Conservation (phyloP, 345 rosid genomes). For the Carallia brachiata region DNA sequence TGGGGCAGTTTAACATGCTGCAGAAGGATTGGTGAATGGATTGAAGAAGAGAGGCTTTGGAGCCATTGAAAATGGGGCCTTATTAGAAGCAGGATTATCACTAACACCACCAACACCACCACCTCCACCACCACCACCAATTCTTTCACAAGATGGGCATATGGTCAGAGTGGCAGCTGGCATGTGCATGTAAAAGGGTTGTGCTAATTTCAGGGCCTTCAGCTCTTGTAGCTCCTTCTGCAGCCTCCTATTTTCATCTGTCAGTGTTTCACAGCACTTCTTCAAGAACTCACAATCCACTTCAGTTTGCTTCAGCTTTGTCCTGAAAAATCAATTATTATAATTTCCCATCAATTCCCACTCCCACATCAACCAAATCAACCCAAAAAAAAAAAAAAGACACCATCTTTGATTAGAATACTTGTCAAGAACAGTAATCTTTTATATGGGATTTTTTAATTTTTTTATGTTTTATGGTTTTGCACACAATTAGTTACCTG, state of each 20-base stretch:
- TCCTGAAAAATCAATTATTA: conserved; percentile 13
- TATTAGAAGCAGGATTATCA: conserved; percentile 22
- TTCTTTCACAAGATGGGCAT: conserved; percentile 51
- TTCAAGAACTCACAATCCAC: conserved; percentile 31
- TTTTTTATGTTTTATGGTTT: conserved; percentile 2
- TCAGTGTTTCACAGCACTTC: conserved; percentile 28
- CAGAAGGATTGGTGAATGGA: conserved; percentile 75
- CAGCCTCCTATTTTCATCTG: conserved; percentile 31
- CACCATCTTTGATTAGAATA: too few species aligned
- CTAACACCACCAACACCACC: conserved; percentile 16
- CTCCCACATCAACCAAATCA: not conserved
- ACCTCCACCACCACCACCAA: conserved; percentile 40
- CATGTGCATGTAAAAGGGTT: conserved; percentile 32
- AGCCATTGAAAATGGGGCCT: conserved; percentile 45
- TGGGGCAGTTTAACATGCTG: conserved; percentile 55
- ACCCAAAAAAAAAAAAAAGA: not conserved
- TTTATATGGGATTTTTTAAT: conserved; percentile 9
- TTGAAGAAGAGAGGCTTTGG: conserved; percentile 61
- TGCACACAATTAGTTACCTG: conserved; percentile 40
- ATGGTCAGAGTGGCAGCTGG: conserved; percentile 31
- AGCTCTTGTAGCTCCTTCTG: conserved; percentile 26
- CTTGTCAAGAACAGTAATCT: too few species aligned
- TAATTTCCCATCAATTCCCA: not conserved
- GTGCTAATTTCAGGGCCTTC: conserved; percentile 26
- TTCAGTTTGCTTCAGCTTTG: conserved; percentile 35